Base-by-base conservation (phyloP, 1,139 yeast species). In the Torulaspora globosa region DNA sequence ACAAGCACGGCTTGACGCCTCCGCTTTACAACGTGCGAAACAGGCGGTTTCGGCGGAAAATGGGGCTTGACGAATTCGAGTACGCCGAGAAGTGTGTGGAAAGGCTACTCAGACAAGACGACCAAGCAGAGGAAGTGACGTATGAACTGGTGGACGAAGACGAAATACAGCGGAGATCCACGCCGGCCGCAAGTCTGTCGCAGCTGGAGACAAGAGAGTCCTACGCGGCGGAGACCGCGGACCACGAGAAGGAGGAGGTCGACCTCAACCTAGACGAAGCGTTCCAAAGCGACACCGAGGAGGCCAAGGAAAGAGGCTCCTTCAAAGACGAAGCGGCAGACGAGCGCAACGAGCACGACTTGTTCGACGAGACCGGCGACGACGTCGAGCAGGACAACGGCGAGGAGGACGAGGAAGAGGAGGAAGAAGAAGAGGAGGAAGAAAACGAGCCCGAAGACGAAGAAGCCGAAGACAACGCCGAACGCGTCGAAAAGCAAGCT, bases 41-140 rank as follows among this genome's bases (percentile, higher is more conserved):
- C 50, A 67, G 80, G 31, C 68, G 85, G 39, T 81, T 80, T 60
- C 71, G 80, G 21, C 67, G 78, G 12, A 75, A 72, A 49, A 70
- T 78, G 47, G 74, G 73, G 41, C 76, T 75, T 32, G 63, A 77
- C 11, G 76, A 78, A 19, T 73, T 80, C 62, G 77, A 78, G 33
- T 82, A 80, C 56, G 82, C 89, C 11, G 96, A 90, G 55, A 77
- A 79, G 24, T 77, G 79, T 50, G 95, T 90, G 6, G 88, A 86
- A 50, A 88, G 84, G 59, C 68, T 92, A 46, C 72, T 92, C 32
- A 74, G 79, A 52, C 68, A 80, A 36, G 98, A 92, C 62, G 85
- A 79, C 28, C 90, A 84, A 49, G 95, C 97, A 0, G 92, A 86
- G 60, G 89, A 84, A 46, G 78, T 85, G 15, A 79, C 78, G 37